phyloP scores from a whole-genome alignment of 1,284 basidiomycete genomes.

The Ustilago loliicola region DNA sequence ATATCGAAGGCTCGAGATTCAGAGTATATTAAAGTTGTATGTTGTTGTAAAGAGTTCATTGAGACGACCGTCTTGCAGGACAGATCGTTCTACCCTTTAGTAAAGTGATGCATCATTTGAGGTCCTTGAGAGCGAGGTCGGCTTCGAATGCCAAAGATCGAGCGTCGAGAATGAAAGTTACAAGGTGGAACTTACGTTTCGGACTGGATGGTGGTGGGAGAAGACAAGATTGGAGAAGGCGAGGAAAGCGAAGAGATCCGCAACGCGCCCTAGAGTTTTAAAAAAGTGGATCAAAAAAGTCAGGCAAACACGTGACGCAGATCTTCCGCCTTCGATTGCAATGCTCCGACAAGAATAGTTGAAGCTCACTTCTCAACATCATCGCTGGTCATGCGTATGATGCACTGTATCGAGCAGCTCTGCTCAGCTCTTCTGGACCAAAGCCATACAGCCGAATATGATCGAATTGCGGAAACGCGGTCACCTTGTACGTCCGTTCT shows the following conservation, averaged over 20 bases:
- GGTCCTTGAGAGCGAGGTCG: background rate
- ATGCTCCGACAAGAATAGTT: too few species aligned
- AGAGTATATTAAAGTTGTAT: constrained; percentile 63
- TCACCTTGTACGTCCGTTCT: constrained; percentile 19
- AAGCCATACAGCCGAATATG: too few species aligned
- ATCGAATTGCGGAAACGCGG: too few species aligned
- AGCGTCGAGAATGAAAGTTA: background rate
- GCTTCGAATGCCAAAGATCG: background rate
- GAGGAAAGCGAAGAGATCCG: background rate
- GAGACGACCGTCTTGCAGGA: constrained; percentile 48
- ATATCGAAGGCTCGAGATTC: constrained; percentile 12
- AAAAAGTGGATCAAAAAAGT: constrained; percentile 15
- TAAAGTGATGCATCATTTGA: constrained; percentile 38
- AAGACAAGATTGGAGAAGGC: background rate
- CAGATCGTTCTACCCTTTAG: constrained; percentile 42
- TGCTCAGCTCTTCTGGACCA: too few species aligned
- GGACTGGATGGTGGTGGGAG: constrained; percentile 26
- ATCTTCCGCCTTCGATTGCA: background rate
- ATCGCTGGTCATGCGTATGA: background rate
- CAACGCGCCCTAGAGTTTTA: background rate
- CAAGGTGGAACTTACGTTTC: constrained; percentile 17
- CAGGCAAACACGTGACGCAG: constrained; percentile 25
- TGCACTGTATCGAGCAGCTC: too few species aligned
- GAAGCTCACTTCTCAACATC: background rate
- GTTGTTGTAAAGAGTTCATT: constrained; percentile 41